Evolutionary conservation across 2,329 filamentous ascomycete genomes (phyloP), one percentile per base, ranked within the genome.

Genomic region (Aspergillus chevalieri): DNA sequence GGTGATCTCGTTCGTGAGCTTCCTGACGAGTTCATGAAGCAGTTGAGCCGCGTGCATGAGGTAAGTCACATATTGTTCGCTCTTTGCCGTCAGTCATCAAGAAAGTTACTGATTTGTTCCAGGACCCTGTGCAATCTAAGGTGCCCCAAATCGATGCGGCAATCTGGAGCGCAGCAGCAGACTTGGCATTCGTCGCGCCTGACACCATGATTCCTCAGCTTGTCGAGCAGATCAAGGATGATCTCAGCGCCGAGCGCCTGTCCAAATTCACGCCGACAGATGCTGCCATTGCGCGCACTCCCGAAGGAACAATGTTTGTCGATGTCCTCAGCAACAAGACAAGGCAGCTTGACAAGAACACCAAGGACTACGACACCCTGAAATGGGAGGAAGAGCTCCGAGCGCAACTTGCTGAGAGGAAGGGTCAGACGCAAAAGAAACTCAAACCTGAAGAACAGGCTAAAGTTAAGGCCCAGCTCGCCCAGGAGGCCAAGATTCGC

Each of bases 311-410:
- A 1, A 80, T 85, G 12, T 97, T 95, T 60, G 79, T 98, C 17
- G 93, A 98, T 69, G 88, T 97, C 0, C 78, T 98, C 5, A 88
- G 86, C 30, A 91, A 89, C 65, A 95, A 95, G 65, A 75, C 83
- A 1, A 82, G 83, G 51, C 74, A 34, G 73, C 86, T 89, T 3
- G 86, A 90, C 70, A 97, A 95, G 72, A 95, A 89, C 61, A 85
- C 83, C 44, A 96, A 95, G 67, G 93, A 97, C 65, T 95, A 96
- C 61, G 89, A 98, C 60, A 94, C 89, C 1, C 71, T 96, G 38
- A 96, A 95, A 69, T 98, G 94, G 93, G 93, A 98, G 69, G 87
- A 92, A 66, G 93, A 98, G 56, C 78, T 98, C 6, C 80, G 91
- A 50, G 79, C 83, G 36, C 89, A 96, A 60, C 72, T 98, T 38